Percentiles rank a stretch among this genome's conserved stretches.
These are phyloP conservation scores for Ascochyta koolunga DNA, from an alignment of 2,329 filamentous ascomycete genomes.

Conservation along the genomic window DNA sequence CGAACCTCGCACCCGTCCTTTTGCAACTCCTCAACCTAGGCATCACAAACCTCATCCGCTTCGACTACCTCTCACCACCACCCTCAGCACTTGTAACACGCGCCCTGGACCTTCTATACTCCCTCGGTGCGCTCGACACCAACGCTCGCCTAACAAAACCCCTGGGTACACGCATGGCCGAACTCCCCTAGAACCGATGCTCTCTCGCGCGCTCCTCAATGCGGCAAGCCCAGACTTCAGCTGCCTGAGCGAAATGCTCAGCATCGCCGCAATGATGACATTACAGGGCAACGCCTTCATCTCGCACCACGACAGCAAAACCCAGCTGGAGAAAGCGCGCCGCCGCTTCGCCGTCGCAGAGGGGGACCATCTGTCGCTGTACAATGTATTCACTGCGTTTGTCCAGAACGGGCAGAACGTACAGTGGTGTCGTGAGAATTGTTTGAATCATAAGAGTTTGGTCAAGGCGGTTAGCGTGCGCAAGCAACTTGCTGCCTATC, in stretches of 20 bases:
- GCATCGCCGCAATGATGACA: conserved; percentile 92
- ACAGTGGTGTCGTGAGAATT: conserved; percentile 85
- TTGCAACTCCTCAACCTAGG: conserved; percentile 93
- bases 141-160: conserved; percentile 91
- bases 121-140: conserved; percentile 83
- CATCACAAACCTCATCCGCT: conserved; percentile 91
- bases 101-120: conserved; percentile 85
- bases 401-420: conserved; percentile 79
- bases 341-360: conserved; percentile 89
- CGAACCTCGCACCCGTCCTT: conserved; percentile 85
- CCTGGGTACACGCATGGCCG: conserved; percentile 88
- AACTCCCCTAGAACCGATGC: conserved; percentile 93
- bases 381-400: conserved; percentile 94
- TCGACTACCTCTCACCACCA: conserved; percentile 85
- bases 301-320: conserved; percentile 77
- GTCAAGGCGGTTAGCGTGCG: conserved; percentile 82
- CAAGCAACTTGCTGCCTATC: conserved; percentile 81
- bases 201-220: conserved; percentile 83
- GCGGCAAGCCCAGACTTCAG: conserved; percentile 68
- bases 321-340: conserved; percentile 73
- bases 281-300: conserved; percentile 85
- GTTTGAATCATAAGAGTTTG: conserved; percentile 86
- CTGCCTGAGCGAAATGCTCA: conserved; percentile 84
- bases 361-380: conserved; percentile 88
- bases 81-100: conserved; percentile 84